These are phyloP conservation scores for Ulota crispa DNA, from an alignment of 225 moss, liverwort and hornwort species.

Conservation along the genomic window DNA sequence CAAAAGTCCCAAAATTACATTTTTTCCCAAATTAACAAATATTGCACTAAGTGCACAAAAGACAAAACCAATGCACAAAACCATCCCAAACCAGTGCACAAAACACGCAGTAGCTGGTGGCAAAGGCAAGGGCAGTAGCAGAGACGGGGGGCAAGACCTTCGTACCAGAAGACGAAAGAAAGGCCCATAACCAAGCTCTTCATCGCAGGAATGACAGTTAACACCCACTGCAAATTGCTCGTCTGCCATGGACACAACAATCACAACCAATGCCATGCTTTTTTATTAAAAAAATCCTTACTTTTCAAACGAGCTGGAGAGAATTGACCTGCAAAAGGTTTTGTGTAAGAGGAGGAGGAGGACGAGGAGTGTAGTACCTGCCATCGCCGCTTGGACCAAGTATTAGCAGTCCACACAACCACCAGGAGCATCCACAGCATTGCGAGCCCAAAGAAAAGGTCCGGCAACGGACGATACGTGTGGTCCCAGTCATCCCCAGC, in stretches of 20 bases:
- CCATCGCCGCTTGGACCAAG: slow-evolving; percentile 89
- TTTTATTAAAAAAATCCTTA: too few relatives aligned
- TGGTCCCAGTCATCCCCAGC: slow-evolving; percentile 56
- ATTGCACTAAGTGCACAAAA: too few relatives aligned
- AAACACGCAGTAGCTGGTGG: too few relatives aligned
- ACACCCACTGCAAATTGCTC: slow-evolving; percentile 87
- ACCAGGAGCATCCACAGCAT: slow-evolving; percentile 68
- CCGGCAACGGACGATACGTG: slow-evolving; percentile 66
- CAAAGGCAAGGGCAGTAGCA: background rate
- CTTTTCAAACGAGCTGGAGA: too few relatives aligned
- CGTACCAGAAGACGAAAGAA: slow-evolving; percentile 85
- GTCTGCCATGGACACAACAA: slow-evolving; percentile 51
- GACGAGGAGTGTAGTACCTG: slow-evolving; percentile 42
- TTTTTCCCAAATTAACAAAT: too few relatives aligned
- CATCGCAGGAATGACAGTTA: slow-evolving; percentile 76
- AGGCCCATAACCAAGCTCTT: slow-evolving; percentile 84
- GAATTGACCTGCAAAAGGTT: too few relatives aligned
- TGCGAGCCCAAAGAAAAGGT: slow-evolving; percentile 69
- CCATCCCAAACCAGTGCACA: too few relatives aligned
- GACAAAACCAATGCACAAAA: too few relatives aligned
- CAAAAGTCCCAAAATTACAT: too few relatives aligned
- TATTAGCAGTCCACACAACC: slow-evolving; percentile 75
- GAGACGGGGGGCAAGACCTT: slow-evolving; percentile 16
- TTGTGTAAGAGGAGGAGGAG: too few relatives aligned
- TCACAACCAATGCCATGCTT: background rate